Percentiles rank a stretch among this genome's conserved stretches.
Evolutionary conservation across 306 rosid species (phyloP).

Genomic region (Alnus glutinosa): DNA sequence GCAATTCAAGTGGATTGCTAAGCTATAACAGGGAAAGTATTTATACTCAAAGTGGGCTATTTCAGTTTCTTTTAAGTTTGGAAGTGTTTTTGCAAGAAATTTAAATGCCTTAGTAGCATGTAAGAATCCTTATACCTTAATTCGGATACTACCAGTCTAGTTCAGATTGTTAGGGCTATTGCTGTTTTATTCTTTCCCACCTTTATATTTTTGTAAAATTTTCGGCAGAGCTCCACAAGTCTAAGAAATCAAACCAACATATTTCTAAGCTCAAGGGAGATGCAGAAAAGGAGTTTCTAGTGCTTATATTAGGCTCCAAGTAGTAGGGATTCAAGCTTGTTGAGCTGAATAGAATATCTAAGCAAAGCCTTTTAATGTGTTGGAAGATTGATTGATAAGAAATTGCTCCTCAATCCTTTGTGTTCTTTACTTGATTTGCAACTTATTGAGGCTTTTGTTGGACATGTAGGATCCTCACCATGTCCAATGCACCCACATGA

Average conservation of each 20-base stretch:
- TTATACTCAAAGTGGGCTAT: conserved; percentile 10
- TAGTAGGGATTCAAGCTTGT: conserved; percentile 4
- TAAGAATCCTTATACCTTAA: not conserved
- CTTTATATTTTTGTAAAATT: not conserved
- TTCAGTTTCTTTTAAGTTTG: not conserved
- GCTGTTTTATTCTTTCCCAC: not conserved
- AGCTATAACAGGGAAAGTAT: conserved; percentile 7
- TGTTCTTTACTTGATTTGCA: not conserved
- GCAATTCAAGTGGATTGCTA: conserved; percentile 17
- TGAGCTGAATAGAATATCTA: not conserved
- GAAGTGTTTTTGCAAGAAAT: not conserved
- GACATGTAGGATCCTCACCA: conserved; percentile 1
- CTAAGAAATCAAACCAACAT: not conserved
- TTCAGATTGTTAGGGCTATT: not conserved
- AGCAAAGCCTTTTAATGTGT: not conserved
- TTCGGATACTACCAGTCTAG: too few species aligned
- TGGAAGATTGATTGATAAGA: not conserved
- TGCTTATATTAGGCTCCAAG: not conserved
- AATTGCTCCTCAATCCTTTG: not conserved
- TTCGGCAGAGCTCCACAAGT: not conserved
- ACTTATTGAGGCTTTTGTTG: conserved; percentile 16
- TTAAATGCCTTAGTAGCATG: conserved; percentile 10
- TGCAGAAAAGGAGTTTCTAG: not conserved
- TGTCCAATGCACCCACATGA: not conserved
- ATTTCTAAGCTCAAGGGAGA: not conserved